Conservation (phyloP, 2,329 filamentous ascomycete species). For the Orbilia quercus region DNA sequence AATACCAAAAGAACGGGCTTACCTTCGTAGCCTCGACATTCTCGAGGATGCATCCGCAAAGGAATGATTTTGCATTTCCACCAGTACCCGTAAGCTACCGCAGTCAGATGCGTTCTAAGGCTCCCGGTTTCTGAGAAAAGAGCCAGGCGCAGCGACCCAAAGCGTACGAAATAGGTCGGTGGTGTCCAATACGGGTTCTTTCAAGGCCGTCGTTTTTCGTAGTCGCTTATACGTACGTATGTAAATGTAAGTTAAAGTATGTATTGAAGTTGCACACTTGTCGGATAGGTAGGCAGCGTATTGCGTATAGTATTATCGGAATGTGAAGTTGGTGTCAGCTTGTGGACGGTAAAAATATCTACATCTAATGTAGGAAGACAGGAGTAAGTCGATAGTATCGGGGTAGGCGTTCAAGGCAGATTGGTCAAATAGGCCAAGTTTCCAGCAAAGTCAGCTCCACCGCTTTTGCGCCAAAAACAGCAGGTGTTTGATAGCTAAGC, state of each 20-base stretch:
- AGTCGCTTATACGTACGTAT: too few species aligned
- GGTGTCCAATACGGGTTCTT: neutral
- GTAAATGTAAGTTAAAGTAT: too few species aligned
- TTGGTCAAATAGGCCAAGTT: constrained; percentile 7
- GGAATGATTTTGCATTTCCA: constrained; percentile 58
- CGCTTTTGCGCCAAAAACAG: constrained; percentile 33
- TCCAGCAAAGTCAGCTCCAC: constrained; percentile 17
- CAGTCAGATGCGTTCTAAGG: constrained; percentile 5
- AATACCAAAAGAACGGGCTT: constrained; percentile 3
- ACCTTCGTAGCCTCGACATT: constrained; percentile 60
- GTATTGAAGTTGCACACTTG: neutral
- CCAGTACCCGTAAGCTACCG: constrained; percentile 20
- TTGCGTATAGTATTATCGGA: constrained; percentile 25
- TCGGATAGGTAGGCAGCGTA: neutral
- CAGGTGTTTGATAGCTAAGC: constrained; percentile 20
- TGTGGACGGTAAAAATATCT: constrained; percentile 22
- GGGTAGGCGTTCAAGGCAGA: constrained; percentile 2
- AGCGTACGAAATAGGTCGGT: neutral
- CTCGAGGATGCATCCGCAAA: constrained; percentile 61
- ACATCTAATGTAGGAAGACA: constrained; percentile 34
- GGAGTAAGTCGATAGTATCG: constrained; percentile 15
- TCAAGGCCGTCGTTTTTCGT: neutral
- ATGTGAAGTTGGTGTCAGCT: constrained; percentile 7
- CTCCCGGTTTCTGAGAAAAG: neutral
- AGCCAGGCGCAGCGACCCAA: constrained; percentile 17